Percentiles rank a stretch among this genome's conserved stretches.
phyloP scores from a whole-genome alignment of 2,329 filamentous ascomycete genomes.

The Alternaria angustiovoidea region DNA sequence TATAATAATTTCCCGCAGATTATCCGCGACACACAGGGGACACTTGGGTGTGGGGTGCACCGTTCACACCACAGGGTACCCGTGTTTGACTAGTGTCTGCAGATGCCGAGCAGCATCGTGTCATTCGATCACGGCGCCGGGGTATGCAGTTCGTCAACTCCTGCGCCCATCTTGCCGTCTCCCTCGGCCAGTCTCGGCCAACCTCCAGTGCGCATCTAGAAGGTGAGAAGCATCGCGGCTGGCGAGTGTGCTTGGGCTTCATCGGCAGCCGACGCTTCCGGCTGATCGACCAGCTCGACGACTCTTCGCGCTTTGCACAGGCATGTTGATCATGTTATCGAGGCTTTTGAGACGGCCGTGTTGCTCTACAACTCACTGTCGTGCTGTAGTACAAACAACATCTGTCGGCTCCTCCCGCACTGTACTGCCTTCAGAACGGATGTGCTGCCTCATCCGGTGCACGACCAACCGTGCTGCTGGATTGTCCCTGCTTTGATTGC shows the following conservation, averaged over 20 bases:
- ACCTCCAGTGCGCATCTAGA: not conserved
- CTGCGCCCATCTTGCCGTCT: not conserved
- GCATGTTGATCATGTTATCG: not conserved
- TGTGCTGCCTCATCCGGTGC: conserved; percentile 5
- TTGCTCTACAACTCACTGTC: not conserved
- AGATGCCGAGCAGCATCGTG: conserved; percentile 3
- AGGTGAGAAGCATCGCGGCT: conserved; percentile 6
- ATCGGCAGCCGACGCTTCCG: conserved; percentile 7
- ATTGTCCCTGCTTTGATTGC: conserved; percentile 3
- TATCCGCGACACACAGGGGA: conserved; percentile 26
- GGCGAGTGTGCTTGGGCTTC: conserved; percentile 9
- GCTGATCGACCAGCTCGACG: not conserved
- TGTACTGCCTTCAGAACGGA: conserved; percentile 1
- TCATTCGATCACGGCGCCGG: not conserved
- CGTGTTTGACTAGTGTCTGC: conserved; percentile 21
- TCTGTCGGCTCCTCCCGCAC: conserved; percentile 16
- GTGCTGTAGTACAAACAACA: not conserved
- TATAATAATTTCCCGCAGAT: conserved; percentile 30
- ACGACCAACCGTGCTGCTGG: conserved; percentile 1
- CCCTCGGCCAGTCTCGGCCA: conserved; percentile 11
- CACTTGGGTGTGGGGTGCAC: conserved; percentile 29
- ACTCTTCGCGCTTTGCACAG: not conserved
- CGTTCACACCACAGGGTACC: conserved; percentile 11
- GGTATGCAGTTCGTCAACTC: not conserved
- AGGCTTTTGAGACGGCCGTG: not conserved